These are phyloP conservation scores for Pseudozyma tsukubaensis DNA, from an alignment of 1,284 basidiomycete genomes.

Conservation along the genomic window DNA sequence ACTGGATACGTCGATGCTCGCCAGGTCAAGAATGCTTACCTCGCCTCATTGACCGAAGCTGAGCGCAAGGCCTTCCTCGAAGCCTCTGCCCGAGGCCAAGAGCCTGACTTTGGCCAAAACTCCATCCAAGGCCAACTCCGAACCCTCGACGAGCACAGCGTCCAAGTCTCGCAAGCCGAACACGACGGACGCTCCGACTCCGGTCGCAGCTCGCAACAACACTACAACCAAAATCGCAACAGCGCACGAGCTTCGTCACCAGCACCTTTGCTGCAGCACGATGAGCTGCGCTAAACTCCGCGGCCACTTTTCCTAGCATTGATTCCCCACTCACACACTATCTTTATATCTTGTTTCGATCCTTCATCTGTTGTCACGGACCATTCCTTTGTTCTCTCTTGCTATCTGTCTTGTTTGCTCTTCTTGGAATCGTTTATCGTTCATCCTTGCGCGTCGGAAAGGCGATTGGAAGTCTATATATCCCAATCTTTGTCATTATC, in stretches of 20 bases:
- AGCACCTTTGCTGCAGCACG: conserved; percentile 29
- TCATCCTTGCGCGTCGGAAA: no score
- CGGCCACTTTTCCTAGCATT: background rate
- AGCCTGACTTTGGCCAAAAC: conserved; percentile 13
- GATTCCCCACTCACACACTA: background rate
- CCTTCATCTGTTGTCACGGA: conserved; percentile 10
- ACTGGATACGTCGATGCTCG: conserved; percentile 52
- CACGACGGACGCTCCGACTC: conserved; percentile 23
- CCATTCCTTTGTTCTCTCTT: conserved; percentile 2
- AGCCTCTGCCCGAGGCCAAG: conserved; percentile 19
- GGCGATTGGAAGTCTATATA: no score
- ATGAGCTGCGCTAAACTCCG: conserved; percentile 21
- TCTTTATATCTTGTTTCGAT: conserved; percentile 2
- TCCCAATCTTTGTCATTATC: no score
- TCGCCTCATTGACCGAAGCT: conserved; percentile 34
- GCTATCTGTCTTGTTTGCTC: background rate
- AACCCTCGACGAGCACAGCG: conserved; percentile 26
- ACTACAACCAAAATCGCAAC: conserved; percentile 24
- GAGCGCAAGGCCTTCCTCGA: conserved; percentile 47
- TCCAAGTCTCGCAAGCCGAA: conserved; percentile 18
- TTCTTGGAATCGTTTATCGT: no score
- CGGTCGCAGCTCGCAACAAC: conserved; percentile 19
- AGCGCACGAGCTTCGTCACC: conserved; percentile 26
- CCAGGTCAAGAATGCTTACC: conserved; percentile 52
- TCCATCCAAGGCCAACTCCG: conserved; percentile 10